Conservation (phyloP, 2,329 filamentous ascomycete genomes). For the Cladosporium halotolerans region DNA sequence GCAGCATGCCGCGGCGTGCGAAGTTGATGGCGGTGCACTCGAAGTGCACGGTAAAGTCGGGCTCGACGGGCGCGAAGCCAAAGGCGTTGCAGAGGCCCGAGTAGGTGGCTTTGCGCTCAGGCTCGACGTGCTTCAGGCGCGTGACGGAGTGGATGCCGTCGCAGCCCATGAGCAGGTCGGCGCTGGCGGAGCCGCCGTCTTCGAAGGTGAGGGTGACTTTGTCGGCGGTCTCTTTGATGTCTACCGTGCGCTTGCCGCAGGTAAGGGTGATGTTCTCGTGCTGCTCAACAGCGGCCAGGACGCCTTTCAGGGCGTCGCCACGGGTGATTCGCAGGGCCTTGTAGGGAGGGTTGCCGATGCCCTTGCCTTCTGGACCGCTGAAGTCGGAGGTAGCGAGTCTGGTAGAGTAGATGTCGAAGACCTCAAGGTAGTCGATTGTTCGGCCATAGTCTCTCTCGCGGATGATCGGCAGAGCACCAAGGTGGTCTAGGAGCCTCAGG, state of each 20-base stretch:
- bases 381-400: slow-evolving; percentile 40
- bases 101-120: slow-evolving; percentile 37
- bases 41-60: slow-evolving; percentile 35
- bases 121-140: slow-evolving; percentile 40
- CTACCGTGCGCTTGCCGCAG: slow-evolving; percentile 38
- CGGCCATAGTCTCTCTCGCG: slow-evolving; percentile 35
- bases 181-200: slow-evolving; percentile 28
- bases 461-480: slow-evolving; percentile 33
- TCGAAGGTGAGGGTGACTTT: slow-evolving; percentile 33
- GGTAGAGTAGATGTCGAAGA: slow-evolving; percentile 40
- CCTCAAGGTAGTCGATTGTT: slow-evolving; percentile 38
- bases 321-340: slow-evolving; percentile 40
- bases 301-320: slow-evolving; percentile 39
- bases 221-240: slow-evolving; percentile 34
- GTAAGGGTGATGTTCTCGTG: slow-evolving; percentile 37
- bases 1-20: slow-evolving; percentile 39
- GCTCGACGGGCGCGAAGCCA: slow-evolving; percentile 36
- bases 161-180: slow-evolving; percentile 32
- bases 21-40: slow-evolving; percentile 41
- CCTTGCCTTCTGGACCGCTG: slow-evolving; percentile 36
- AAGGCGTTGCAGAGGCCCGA: slow-evolving; percentile 43
- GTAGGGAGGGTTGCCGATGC: slow-evolving; percentile 39
- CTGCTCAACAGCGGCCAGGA: slow-evolving; percentile 35
- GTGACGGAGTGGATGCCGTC: slow-evolving; percentile 37
- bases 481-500: slow-evolving; percentile 34